A percentile compares a stretch with the other conserved stretches of the same genome.
Evolutionary conservation across 2,329 filamentous ascomycete genomes (phyloP).

Genomic region (Geosmithia flava): DNA sequence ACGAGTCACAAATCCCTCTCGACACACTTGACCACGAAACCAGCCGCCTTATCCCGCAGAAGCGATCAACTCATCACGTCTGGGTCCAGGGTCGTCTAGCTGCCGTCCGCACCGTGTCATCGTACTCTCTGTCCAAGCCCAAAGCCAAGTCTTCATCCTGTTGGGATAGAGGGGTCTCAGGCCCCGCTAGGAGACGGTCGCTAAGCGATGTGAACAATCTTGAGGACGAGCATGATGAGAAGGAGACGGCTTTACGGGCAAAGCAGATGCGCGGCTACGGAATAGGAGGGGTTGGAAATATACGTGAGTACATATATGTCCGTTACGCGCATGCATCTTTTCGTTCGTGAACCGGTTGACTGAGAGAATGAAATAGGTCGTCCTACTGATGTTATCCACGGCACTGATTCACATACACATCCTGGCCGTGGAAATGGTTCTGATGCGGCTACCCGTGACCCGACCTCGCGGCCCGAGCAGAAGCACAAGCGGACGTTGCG

Average conservation of each 20-base stretch:
- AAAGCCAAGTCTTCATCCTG: background rate
- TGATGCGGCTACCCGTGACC: background rate
- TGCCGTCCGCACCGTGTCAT: constrained; percentile 20
- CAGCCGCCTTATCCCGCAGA: constrained; percentile 15
- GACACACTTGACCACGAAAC: constrained; percentile 15
- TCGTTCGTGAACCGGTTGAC: no score
- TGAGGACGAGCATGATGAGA: constrained; percentile 11
- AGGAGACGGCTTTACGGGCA: constrained; percentile 14
- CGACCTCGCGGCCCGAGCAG: background rate
- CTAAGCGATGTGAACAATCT: constrained; percentile 7
- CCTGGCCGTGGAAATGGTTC: constrained; percentile 5
- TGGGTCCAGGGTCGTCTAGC: constrained; percentile 23
- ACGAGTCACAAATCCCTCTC: constrained; percentile 9
- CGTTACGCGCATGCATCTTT: background rate
- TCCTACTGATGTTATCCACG: constrained; percentile 11
- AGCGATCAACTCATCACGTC: constrained; percentile 15
- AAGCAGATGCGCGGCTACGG: constrained; percentile 22
- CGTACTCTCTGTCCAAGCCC: constrained; percentile 4
- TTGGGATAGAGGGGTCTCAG: background rate
- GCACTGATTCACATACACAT: constrained; percentile 2
- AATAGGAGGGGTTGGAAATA: constrained; percentile 26
- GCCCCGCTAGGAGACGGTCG: background rate
- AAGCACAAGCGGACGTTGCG: background rate
- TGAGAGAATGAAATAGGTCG: constrained; percentile 8
- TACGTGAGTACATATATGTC: constrained; percentile 14